A percentile compares a stretch with the other conserved stretches of the same genome.
phyloP scores from a whole-genome alignment of 306 rosid genomes.

The Cucumis cinereus region DNA sequence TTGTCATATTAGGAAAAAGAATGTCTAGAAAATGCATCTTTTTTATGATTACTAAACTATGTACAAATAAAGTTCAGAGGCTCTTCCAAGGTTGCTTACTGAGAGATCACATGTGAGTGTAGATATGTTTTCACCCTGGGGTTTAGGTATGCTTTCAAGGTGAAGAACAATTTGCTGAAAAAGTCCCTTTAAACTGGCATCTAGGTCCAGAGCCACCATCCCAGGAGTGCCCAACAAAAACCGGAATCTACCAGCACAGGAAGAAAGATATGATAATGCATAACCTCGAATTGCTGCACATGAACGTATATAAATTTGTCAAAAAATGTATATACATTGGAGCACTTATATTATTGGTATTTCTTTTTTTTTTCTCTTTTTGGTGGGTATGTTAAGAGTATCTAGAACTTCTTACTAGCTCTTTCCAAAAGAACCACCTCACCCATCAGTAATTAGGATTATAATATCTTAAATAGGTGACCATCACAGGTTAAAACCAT shows the following conservation, averaged over 20 bases:
- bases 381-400: not conserved
- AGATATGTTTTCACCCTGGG: conserved; percentile 86
- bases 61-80: conserved; percentile 6
- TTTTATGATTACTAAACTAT: not conserved
- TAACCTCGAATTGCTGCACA: conserved; percentile 95
- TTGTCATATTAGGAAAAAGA: not conserved
- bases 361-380: too few species aligned
- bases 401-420: not conserved
- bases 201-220: conserved; percentile 97
- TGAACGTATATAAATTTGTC: conserved; percentile 12
- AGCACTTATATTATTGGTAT: not conserved
- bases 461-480: not conserved
- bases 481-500: not conserved
- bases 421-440: not conserved
- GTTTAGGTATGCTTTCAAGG: conserved; percentile 88
- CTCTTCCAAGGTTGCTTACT: conserved; percentile 27
- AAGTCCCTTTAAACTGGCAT: conserved; percentile 63
- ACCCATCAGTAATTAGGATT: not conserved
- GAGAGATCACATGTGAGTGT: conserved; percentile 77
- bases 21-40: not conserved
- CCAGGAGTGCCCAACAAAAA: conserved; percentile 91
- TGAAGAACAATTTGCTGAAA: conserved; percentile 70
- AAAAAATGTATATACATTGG: not conserved
- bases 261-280: conserved; percentile 84
- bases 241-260: conserved; percentile 88